These are phyloP conservation scores for Buddleja alternifolia DNA, from an alignment of 257 asterid species.

Conservation along the genomic window DNA sequence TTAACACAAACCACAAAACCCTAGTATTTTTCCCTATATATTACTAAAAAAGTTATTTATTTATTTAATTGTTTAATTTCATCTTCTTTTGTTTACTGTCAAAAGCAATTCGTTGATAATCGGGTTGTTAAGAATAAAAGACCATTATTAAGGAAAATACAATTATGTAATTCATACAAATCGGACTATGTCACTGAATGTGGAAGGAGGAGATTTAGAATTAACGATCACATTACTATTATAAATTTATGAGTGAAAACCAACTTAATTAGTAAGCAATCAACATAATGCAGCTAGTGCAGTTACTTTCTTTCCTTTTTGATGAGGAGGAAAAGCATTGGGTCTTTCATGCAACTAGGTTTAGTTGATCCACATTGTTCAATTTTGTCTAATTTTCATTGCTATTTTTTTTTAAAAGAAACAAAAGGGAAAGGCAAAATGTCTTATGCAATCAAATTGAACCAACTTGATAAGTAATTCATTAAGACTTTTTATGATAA, in stretches of 20 bases:
- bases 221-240: no score
- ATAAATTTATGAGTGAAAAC: no score
- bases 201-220: no score
- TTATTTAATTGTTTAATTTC: not conserved
- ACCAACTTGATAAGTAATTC: not conserved
- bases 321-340: no score
- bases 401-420: not conserved
- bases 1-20: conserved; percentile 8
- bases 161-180: no score
- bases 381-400: not conserved
- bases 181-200: no score
- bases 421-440: conserved; percentile 17
- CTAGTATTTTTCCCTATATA: not conserved
- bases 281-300: conserved; percentile 13
- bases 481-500: not conserved
- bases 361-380: no score
- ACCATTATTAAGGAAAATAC: no score
- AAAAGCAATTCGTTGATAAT: no score
- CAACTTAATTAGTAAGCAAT: no score
- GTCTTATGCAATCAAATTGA: not conserved
- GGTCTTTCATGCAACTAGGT: no score
- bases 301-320: conserved; percentile 17
- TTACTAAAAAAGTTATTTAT: not conserved
- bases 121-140: no score
- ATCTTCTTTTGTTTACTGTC: not conserved